Evolutionary conservation across 306 rosid genomes (phyloP), one percentile per base, ranked within the genome.

Genomic region (Begonia masoniana): DNA sequence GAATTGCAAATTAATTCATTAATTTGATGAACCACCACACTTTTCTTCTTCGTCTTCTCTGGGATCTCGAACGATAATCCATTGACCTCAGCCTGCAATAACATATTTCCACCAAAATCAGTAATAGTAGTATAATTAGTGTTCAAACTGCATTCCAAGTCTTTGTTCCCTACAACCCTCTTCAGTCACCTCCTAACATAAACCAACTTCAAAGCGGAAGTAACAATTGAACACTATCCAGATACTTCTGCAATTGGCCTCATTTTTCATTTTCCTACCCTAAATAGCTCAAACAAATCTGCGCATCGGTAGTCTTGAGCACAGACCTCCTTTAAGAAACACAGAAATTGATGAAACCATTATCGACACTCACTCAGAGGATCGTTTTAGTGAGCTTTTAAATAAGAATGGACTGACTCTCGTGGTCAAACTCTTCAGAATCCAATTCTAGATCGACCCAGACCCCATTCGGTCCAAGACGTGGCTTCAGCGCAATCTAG

Each of bases 261-360:
- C 74, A 61, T 65, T 48, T 78, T 77, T 54, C 68, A 74, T 65
- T 80, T 79, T 62, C 85, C 95, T 60, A 66, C 79, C 78, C 69
- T 54, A 56, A 78, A 85, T 9, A 91, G 82, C 79, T 77, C 76
- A 59, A 76, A 74, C 80, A 85, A 81, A 70, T 81, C 82, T 51
- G 78, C 73, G 2, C 65, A 19, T 43, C 68, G 71, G 63, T 82
- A 84, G 51, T 58, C 55, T 45, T 7, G 55, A 7, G 46, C 39
- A 17, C 56, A 54, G 50, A 62, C 74, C 64, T 65, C 61, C 77
- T 51, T 61, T 52, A 59, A 66, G 43, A 51, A 64, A 68, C 17
- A 39, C 55, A 65, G 65, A 17, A 76, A 58, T 41, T 16, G 58
- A 60, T 74, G 68, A 56, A 75, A 82, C 68, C 70, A 67, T 62